Percentiles rank a stretch among this genome's conserved stretches.
phyloP scores from a whole-genome alignment of 768 basidiomycete species.

The Trametes villosa region DNA sequence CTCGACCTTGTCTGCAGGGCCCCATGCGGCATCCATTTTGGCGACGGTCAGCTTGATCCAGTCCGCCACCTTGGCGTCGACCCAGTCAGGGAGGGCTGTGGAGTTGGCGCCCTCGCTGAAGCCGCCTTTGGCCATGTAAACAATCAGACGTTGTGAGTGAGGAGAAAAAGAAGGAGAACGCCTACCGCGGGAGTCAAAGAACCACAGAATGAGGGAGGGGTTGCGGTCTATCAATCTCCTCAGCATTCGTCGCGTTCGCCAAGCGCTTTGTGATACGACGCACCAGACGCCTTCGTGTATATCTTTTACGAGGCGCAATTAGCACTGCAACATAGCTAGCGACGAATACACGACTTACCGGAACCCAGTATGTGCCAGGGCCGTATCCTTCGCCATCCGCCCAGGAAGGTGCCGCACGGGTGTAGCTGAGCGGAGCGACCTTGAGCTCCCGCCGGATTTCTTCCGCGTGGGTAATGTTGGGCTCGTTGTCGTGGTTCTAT shows the following conservation, averaged over 20 bases:
- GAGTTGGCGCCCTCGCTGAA: conserved; percentile 49
- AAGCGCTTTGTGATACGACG: neutral
- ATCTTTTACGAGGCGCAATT: conserved; percentile 34
- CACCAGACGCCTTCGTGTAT: conserved; percentile 43
- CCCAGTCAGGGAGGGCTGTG: conserved; percentile 63
- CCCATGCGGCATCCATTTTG: conserved; percentile 63
- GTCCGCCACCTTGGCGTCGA: conserved; percentile 60
- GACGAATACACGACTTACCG: conserved; percentile 43
- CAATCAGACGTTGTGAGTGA: neutral
- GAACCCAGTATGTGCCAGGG: conserved; percentile 79
- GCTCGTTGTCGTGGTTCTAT: conserved; percentile 78
- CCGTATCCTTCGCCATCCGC: conserved; percentile 64
- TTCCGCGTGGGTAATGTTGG: conserved; percentile 70
- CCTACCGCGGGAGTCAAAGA: conserved; percentile 79
- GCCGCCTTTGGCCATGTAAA: conserved; percentile 44
- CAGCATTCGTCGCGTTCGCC: too few species aligned
- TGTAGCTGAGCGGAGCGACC: conserved; percentile 63
- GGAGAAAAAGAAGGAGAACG: neutral
- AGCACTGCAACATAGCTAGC: neutral
- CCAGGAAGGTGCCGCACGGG: conserved; percentile 59
- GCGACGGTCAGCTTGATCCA: conserved; percentile 63
- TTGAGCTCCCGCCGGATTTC: conserved; percentile 67
- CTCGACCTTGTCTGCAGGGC: conserved; percentile 43
- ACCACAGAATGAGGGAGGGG: conserved; percentile 69
- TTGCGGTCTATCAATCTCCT: conserved; percentile 38